phyloP scores from a whole-genome alignment of 2,329 filamentous ascomycete species.

The Septoria linicola region DNA sequence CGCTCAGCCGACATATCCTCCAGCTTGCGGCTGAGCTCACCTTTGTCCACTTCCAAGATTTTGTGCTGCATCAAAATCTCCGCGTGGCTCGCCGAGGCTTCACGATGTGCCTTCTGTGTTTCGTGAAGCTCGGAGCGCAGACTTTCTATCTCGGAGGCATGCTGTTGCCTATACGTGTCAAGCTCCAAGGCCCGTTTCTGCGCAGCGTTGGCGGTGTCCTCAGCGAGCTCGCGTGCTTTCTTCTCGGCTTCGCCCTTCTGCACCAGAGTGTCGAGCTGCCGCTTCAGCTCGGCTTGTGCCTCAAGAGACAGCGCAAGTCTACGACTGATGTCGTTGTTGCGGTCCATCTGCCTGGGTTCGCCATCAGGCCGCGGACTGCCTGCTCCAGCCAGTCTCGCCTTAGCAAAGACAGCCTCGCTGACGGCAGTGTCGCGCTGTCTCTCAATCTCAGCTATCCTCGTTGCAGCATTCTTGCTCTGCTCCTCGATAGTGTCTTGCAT shows the following conservation, averaged over 20 bases:
- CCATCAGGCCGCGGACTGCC: constrained; percentile 57
- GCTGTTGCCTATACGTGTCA: constrained; percentile 79
- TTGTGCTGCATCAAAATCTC: constrained; percentile 74
- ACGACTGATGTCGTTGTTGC: constrained; percentile 71
- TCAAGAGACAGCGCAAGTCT: constrained; percentile 81
- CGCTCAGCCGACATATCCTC: constrained; percentile 65
- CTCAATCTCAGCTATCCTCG: constrained; percentile 88
- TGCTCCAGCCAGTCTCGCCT: constrained; percentile 84
- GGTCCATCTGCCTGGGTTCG: constrained; percentile 55
- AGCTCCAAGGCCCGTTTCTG: constrained; percentile 81
- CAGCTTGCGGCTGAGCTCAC: constrained; percentile 68
- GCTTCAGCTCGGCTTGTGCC: constrained; percentile 75
- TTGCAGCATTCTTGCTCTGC: constrained; percentile 80
- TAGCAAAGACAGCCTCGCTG: constrained; percentile 90
- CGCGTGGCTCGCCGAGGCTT: constrained; percentile 73
- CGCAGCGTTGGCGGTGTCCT: constrained; percentile 80
- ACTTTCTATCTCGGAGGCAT: constrained; percentile 78
- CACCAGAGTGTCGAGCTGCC: constrained; percentile 67
- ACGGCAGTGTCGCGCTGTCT: constrained; percentile 93
- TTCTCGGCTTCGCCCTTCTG: constrained; percentile 78
- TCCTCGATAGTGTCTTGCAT: constrained; percentile 88
- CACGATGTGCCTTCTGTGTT: constrained; percentile 71
- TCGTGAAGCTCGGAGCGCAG: constrained; percentile 83
- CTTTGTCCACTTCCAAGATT: constrained; percentile 81
- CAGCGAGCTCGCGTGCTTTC: constrained; percentile 76